Conservation (phyloP, 2,329 filamentous ascomycete genomes). For the Sclerotinia minor region DNA sequence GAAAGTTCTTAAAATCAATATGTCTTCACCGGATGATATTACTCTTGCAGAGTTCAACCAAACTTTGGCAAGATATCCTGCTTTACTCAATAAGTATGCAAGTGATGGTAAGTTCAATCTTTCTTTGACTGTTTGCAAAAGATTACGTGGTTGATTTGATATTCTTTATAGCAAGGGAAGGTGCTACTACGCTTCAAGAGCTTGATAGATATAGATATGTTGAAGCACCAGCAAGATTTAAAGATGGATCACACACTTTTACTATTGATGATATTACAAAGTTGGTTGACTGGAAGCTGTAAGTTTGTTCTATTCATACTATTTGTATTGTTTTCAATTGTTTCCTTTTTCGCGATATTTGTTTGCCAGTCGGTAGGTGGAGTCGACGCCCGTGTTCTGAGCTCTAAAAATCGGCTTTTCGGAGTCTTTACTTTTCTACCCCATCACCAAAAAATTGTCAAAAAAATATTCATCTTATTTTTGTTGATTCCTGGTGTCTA, state of each 20-base stretch:
- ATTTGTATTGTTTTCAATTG: conserved; percentile 26
- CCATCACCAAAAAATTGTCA: background rate
- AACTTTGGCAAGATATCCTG: conserved; percentile 36
- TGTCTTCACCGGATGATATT: conserved; percentile 36
- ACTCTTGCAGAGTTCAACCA: conserved; percentile 37
- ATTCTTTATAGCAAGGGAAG: conserved; percentile 34
- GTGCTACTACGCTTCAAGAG: conserved; percentile 46
- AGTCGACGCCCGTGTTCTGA: background rate
- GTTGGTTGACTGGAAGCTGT: conserved; percentile 73
- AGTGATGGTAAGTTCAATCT: conserved; percentile 33
- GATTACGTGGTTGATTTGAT: conserved; percentile 27
- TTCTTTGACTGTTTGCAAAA: background rate
- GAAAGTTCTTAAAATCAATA: conserved; percentile 19
- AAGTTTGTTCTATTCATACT: conserved; percentile 39
- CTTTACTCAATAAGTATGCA: conserved; percentile 32
- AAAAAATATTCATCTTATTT: conserved; percentile 16
- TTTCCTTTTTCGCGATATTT: conserved; percentile 25
- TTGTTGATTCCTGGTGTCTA: background rate
- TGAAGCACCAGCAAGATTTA: conserved; percentile 52
- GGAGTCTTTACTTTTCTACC: background rate
- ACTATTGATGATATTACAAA: conserved; percentile 58
- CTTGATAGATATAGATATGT: conserved; percentile 63
- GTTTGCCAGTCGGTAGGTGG: conserved; percentile 12
- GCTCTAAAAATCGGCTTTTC: background rate
- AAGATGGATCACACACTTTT: conserved; percentile 38